Conservation (phyloP, 345 rosid genomes). For the Eucalyptus marginata region DNA sequence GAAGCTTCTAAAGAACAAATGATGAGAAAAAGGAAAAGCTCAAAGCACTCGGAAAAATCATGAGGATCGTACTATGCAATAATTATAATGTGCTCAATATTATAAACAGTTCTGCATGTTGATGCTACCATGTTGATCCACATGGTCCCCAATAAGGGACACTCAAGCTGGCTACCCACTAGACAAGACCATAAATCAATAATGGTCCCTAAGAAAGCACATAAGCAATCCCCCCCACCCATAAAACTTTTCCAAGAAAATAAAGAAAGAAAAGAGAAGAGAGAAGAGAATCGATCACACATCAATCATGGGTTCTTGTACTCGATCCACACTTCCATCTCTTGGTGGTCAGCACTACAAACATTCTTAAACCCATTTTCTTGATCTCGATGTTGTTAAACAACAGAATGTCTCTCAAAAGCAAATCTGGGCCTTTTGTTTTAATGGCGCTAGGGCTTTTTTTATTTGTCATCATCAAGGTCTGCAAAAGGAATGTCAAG, state of each 20-base stretch:
- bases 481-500: not conserved
- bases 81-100: not conserved
- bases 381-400: not conserved
- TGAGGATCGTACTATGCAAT: conserved; percentile 3
- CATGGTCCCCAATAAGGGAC: conserved; percentile 33
- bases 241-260: not conserved
- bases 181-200: conserved; percentile 2
- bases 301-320: not conserved
- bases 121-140: conserved; percentile 25
- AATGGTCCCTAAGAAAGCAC: not conserved
- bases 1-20: not conserved
- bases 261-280: not conserved
- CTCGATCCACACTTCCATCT: not conserved
- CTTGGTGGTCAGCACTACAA: not conserved
- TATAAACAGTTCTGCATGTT: not conserved
- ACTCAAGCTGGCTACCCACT: conserved; percentile 24
- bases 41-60: not conserved
- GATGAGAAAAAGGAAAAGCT: not conserved
- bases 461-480: not conserved
- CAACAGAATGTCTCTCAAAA: not conserved
- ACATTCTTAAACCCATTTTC: not conserved
- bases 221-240: not conserved
- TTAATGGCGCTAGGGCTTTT: not conserved
- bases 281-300: not conserved
- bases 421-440: not conserved